phyloP scores from a whole-genome alignment of 441 rosid genomes.

The Eugenia klotzschiana region DNA sequence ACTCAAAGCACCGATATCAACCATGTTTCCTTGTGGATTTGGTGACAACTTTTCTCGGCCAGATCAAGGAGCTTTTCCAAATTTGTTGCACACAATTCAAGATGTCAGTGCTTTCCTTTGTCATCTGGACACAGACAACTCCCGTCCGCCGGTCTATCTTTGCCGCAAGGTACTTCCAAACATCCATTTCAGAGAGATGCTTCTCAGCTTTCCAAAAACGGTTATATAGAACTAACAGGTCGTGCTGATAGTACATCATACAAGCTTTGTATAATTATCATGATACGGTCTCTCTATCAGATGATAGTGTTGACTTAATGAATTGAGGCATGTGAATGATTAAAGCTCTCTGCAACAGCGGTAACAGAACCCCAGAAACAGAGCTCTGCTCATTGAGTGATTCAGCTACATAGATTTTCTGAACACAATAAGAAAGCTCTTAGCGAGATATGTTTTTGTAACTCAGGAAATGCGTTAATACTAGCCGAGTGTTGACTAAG shows the following conservation, averaged over 20 bases:
- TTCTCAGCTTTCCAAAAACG: slow-evolving; percentile 84
- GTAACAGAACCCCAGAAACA: not conserved
- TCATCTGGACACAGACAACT: slow-evolving; percentile 68
- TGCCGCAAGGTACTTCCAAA: slow-evolving; percentile 76
- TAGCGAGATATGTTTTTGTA: not conserved
- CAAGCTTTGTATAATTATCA: not conserved
- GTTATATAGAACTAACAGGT: not conserved
- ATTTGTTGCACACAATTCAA: slow-evolving; percentile 82
- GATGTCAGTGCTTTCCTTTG: slow-evolving; percentile 88
- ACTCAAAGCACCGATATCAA: slow-evolving; percentile 83
- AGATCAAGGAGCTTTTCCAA: slow-evolving; percentile 96
- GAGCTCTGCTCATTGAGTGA: not conserved
- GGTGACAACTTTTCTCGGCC: slow-evolving; percentile 99
- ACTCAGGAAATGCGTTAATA: not conserved
- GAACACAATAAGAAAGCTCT: not conserved
- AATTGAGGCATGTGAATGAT: not conserved
- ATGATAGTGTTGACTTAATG: not conserved
- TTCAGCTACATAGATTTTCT: not conserved
- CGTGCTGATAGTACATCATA: not conserved
- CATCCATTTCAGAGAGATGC: slow-evolving; percentile 97
- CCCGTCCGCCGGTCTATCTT: slow-evolving; percentile 93
- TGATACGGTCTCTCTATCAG: not conserved
- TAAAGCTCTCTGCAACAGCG: not conserved
- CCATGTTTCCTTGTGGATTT: slow-evolving; percentile 99
- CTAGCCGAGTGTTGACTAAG: not conserved